Conservation (phyloP, 169 alveolate species). For the Plasmodium berghei region DNA sequence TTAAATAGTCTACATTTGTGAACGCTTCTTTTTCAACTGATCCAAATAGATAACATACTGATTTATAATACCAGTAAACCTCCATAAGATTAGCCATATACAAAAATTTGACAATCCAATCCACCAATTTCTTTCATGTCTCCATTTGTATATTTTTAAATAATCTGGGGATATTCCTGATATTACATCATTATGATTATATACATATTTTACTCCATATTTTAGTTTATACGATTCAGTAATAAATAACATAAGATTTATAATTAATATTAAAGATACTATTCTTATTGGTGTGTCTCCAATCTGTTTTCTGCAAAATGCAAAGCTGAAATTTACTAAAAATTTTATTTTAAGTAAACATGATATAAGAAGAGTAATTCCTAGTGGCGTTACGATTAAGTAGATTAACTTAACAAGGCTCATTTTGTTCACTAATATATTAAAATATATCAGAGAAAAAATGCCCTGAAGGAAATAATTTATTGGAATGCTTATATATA, state of each 20-base stretch:
- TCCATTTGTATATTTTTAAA: conserved; percentile 74
- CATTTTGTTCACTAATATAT: conserved; percentile 17
- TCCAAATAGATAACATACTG: conserved; percentile 64
- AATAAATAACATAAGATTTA: conserved; percentile 61
- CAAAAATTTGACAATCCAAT: conserved; percentile 71
- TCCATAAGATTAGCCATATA: conserved; percentile 76
- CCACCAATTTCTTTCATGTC: conserved; percentile 78
- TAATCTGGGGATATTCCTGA: conserved; percentile 41
- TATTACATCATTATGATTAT: conserved; percentile 41
- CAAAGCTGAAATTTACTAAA: conserved; percentile 51
- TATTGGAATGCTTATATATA: too few relatives aligned
- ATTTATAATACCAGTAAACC: conserved; percentile 72
- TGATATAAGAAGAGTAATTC: conserved; percentile 63
- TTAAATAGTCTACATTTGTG: too few relatives aligned
- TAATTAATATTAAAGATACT: conserved; percentile 51
- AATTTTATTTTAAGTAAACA: conserved; percentile 70
- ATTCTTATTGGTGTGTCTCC: conserved; percentile 75
- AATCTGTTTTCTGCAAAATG: conserved; percentile 73
- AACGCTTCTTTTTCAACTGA: conserved; percentile 21
- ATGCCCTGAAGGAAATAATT: too few relatives aligned
- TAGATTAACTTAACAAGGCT: conserved; percentile 44
- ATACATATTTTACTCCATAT: conserved; percentile 31
- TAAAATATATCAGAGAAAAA: neutral
- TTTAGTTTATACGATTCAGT: conserved; percentile 65
- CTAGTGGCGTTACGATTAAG: conserved; percentile 68